A percentile compares a stretch with the other conserved stretches of the same genome.
These are phyloP conservation scores for Euphrasia confusa DNA, from an alignment of 257 asterid genomes.

Conservation along the genomic window DNA sequence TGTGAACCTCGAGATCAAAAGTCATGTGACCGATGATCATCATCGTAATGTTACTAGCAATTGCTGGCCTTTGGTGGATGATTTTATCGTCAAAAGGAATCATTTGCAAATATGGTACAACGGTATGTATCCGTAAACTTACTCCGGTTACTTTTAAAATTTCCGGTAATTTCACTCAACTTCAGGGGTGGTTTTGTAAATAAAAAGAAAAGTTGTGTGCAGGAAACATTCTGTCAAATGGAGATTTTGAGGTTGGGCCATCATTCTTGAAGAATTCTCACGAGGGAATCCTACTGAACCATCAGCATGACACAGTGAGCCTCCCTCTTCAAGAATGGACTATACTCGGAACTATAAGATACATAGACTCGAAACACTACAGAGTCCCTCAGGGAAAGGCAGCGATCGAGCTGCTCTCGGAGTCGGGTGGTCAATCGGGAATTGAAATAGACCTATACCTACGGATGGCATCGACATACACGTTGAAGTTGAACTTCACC, in stretches of 20 bases:
- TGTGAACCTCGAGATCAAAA: slow-evolving; percentile 22
- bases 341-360: slow-evolving; percentile 25
- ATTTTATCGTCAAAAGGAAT: slow-evolving; percentile 17
- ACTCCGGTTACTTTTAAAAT: too few relatives aligned
- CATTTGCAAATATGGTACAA: slow-evolving; percentile 21
- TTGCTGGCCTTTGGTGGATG: slow-evolving; percentile 33
- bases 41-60: not conserved
- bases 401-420: slow-evolving; percentile 31
- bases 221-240: slow-evolving; percentile 25
- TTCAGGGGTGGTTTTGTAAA: too few relatives aligned
- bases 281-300: slow-evolving; percentile 24
- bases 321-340: slow-evolving; percentile 27
- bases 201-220: not conserved
- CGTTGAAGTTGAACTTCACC: slow-evolving; percentile 27
- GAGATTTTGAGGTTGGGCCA: slow-evolving; percentile 32
- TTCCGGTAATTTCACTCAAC: too few relatives aligned
- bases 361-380: slow-evolving; percentile 27
- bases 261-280: slow-evolving; percentile 24
- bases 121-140: slow-evolving; percentile 16
- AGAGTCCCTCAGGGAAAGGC: slow-evolving; percentile 29
- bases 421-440: slow-evolving; percentile 14
- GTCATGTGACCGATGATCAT: not conserved
- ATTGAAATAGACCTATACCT: not conserved
- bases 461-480: not conserved
- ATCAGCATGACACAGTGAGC: not conserved